Evolutionary conservation across 768 basidiomycete species (phyloP).

Genomic region (Lanmaoa rubissima): DNA sequence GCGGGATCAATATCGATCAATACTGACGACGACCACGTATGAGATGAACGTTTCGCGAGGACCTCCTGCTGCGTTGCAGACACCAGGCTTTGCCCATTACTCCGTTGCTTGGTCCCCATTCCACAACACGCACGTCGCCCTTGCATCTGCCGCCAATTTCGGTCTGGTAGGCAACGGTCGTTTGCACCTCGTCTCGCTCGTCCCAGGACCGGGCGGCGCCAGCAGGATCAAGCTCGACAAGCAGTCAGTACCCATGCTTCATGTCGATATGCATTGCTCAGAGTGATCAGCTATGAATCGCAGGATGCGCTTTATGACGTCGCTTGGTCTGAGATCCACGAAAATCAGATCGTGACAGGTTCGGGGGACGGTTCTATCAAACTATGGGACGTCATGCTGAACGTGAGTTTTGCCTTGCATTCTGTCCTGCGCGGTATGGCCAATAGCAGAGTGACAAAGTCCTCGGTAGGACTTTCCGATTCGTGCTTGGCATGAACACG

Average conservation of each 20-base stretch:
- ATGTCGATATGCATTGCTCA: slow-evolving; percentile 9
- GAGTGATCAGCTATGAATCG: slow-evolving; percentile 68
- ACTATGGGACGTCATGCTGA: slow-evolving; percentile 86
- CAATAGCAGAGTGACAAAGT: slow-evolving; percentile 32
- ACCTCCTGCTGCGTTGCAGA: slow-evolving; percentile 57
- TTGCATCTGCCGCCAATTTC: slow-evolving; percentile 89
- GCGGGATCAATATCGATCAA: background rate
- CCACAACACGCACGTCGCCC: slow-evolving; percentile 66
- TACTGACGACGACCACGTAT: background rate
- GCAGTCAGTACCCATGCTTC: slow-evolving; percentile 48
- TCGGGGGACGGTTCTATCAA: slow-evolving; percentile 90
- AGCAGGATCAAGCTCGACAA: slow-evolving; percentile 58
- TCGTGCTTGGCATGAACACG: slow-evolving; percentile 92
- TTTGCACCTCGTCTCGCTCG: slow-evolving; percentile 63
- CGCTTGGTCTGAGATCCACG: slow-evolving; percentile 94
- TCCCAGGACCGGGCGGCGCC: slow-evolving; percentile 44
- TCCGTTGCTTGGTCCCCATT: slow-evolving; percentile 84
- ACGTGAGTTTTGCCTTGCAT: slow-evolving; percentile 46
- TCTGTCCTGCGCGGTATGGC: background rate
- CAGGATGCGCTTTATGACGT: slow-evolving; percentile 89
- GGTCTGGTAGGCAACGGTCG: slow-evolving; percentile 95
- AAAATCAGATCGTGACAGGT: slow-evolving; percentile 87
- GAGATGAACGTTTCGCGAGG: slow-evolving; percentile 35
- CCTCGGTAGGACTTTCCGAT: slow-evolving; percentile 77
- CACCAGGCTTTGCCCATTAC: slow-evolving; percentile 85